Evolutionary conservation across 129 eudicot species (phyloP).

Genomic region (Tanacetum coccineum): DNA sequence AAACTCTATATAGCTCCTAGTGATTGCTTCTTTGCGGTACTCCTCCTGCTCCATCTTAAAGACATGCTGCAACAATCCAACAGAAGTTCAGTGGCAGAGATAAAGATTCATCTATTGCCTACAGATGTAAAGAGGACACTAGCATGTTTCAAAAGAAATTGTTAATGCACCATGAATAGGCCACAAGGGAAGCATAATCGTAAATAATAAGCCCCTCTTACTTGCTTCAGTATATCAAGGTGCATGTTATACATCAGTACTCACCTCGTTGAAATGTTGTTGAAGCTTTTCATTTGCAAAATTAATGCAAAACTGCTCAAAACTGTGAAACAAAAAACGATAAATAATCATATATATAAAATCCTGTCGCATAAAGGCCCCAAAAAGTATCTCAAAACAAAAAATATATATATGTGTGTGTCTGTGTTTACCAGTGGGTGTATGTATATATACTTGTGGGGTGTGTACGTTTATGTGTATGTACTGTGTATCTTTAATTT

Average conservation of each 20-base stretch:
- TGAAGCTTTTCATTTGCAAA: slow-evolving; percentile 99
- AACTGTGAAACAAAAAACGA: slow-evolving; percentile 44
- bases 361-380: neutral
- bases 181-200: neutral
- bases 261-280: slow-evolving; percentile 97
- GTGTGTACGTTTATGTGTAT: too few relatives aligned
- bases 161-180: neutral
- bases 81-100: neutral
- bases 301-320: slow-evolving; percentile 97
- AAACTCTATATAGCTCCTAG: slow-evolving; percentile 98
- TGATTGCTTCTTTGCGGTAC: slow-evolving; percentile 76
- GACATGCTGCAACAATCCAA: slow-evolving; percentile 64
- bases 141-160: slow-evolving; percentile 3
- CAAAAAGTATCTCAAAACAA: too few relatives aligned
- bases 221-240: neutral
- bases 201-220: neutral
- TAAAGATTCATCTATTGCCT: neutral
- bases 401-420: too few relatives aligned
- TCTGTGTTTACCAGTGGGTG: too few relatives aligned
- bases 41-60: slow-evolving; percentile 99
- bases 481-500: too few relatives aligned
- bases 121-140: neutral
- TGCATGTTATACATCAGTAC: slow-evolving; percentile 18
- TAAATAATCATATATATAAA: slow-evolving; percentile 10
- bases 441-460: too few relatives aligned